Percentiles rank a stretch among this genome's conserved stretches.
Conservation (phyloP, 148 eudicot genomes). For the Salicornia ramosissima region DNA sequence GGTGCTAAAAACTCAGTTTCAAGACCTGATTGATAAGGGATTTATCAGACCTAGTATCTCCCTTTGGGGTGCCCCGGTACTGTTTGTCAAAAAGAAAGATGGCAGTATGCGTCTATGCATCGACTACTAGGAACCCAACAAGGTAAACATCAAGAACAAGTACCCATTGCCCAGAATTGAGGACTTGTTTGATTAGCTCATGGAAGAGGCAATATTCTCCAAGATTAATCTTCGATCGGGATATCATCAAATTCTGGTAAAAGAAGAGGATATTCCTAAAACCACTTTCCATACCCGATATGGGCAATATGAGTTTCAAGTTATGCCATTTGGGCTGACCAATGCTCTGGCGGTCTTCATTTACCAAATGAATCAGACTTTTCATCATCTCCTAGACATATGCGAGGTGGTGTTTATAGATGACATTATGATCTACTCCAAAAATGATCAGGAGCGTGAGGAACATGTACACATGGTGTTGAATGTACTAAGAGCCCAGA, state of each 20-base stretch:
- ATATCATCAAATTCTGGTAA: neutral
- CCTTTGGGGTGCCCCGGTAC: neutral
- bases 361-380: neutral
- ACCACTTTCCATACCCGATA: neutral
- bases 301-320: neutral
- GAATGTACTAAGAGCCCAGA: too few species aligned
- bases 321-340: neutral
- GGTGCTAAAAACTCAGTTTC: neutral
- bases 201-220: neutral
- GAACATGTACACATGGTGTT: neutral
- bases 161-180: neutral
- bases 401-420: neutral
- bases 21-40: neutral
- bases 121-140: neutral
- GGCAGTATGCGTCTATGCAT: neutral
- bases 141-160: neutral
- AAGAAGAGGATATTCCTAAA: neutral
- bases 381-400: neutral
- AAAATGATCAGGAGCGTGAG: neutral
- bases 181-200: neutral
- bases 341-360: neutral
- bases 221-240: neutral
- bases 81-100: too few species aligned
- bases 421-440: neutral
- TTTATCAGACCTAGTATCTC: neutral